Conservation (phyloP, 2,329 filamentous ascomycete species). For the Sporothrix pseudoabietina region DNA sequence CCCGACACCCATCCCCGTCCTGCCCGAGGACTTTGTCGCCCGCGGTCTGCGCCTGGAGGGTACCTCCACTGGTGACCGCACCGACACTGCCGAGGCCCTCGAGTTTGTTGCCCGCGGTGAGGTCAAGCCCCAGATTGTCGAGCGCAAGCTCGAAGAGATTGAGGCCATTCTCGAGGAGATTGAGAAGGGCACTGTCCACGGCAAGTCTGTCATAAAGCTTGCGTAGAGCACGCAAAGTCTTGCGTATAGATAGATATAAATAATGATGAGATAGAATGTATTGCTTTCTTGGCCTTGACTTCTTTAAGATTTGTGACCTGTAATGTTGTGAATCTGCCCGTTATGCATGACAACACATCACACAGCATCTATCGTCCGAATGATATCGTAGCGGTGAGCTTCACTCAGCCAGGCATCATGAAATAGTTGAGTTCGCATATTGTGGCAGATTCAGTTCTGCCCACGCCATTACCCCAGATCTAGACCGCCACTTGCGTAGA, state of each 20-base stretch:
- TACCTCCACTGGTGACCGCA: conserved; percentile 49
- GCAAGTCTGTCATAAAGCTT: conserved; percentile 21
- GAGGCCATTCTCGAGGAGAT: conserved; percentile 22
- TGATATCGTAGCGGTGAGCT: not conserved
- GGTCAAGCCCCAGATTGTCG: conserved; percentile 51
- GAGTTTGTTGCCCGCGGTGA: conserved; percentile 66
- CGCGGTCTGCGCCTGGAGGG: conserved; percentile 66
- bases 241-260: conserved; percentile 11
- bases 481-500: no score
- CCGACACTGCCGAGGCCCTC: conserved; percentile 65
- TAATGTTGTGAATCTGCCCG: not conserved
- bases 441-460: no score
- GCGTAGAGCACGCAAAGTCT: not conserved
- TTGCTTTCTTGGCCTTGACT: not conserved
- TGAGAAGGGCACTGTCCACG: conserved; percentile 18
- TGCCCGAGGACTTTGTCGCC: conserved; percentile 40
- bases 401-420: not conserved
- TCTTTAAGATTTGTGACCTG: no score
- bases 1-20: conserved; percentile 15
- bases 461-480: no score
- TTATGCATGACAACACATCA: not conserved
- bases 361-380: not conserved
- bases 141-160: conserved; percentile 17
- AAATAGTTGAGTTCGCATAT: not conserved
- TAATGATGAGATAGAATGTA: conserved; percentile 7